A percentile compares a stretch with the other conserved stretches of the same genome.
Conservation (phyloP, 768 basidiomycete genomes). For the Lyophyllum semitale region DNA sequence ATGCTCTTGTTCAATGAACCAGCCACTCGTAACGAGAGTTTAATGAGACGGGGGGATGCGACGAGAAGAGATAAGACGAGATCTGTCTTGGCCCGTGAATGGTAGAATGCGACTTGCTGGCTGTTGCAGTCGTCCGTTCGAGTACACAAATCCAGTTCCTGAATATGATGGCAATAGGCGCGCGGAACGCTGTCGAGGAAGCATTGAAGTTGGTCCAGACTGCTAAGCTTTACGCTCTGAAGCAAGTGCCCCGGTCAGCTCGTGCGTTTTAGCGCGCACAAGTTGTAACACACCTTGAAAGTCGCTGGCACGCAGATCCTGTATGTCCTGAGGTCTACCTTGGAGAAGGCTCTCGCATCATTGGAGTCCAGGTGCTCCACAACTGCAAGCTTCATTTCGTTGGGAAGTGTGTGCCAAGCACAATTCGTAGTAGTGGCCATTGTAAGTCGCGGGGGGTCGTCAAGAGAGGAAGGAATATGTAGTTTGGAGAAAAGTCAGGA, state of each 20-base stretch:
- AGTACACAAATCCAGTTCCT: constrained; percentile 53
- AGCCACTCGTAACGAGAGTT: constrained; percentile 48
- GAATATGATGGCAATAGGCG: constrained; percentile 50
- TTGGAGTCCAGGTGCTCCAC: constrained; percentile 46
- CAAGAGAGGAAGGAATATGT: constrained; percentile 1
- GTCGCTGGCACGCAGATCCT: constrained; percentile 55
- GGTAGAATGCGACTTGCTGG: constrained; percentile 18
- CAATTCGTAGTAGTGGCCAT: constrained; percentile 21
- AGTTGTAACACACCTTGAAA: constrained; percentile 50
- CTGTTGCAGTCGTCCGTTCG: constrained; percentile 15
- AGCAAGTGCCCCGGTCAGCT: constrained; percentile 14
- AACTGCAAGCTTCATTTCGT: constrained; percentile 65
- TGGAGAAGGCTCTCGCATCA: constrained; percentile 50
- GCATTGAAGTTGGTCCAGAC: constrained; percentile 43
- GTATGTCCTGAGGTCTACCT: constrained; percentile 52
- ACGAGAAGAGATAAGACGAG: constrained; percentile 51
- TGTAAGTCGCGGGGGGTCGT: constrained; percentile 11
- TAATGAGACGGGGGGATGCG: constrained; percentile 47
- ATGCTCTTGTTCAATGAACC: constrained; percentile 51
- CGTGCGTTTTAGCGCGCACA: constrained; percentile 3
- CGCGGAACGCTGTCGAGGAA: constrained; percentile 62
- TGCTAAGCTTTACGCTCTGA: constrained; percentile 52
- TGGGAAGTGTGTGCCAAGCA: constrained; percentile 61
- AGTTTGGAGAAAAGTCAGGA: background rate
- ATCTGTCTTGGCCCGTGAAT: constrained; percentile 40